Base-by-base conservation (phyloP, 306 rosid species). In the Leucaena leucocephala region DNA sequence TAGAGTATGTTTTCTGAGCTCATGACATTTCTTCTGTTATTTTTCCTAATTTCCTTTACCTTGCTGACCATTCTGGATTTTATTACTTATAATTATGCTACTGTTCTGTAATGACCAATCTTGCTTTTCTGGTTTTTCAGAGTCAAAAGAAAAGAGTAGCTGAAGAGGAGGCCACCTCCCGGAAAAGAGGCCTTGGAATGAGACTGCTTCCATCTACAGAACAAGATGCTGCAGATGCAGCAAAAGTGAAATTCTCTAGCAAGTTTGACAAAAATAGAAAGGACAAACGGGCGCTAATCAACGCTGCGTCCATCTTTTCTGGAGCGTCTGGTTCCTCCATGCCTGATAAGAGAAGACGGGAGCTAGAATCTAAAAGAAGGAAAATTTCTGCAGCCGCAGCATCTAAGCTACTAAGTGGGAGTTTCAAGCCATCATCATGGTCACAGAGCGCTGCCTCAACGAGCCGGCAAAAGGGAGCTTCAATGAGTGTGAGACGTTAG, bases 71-170 rank as follows among this genome's bases (percentile, higher is more conserved):
- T 38, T 65, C 4, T 14, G 11, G 21, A 52, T 27, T 71, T 42
- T 34, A 72, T 72, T 74, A 55, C 45, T 36, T 68, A 61, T 34
- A 16, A 48, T 62, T 12, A 38, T 64, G 48, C 80, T 33, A 17
- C 8, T 59, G 45, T 50, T 43, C 43, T 11, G 34, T 70, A 33
- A 34, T 17, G 58, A 48, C 42, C n/a, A 21, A 45, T 71, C 62
- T 27, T 4, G 34, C 73, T 22, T 65, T 36, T 76, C 59, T 54
- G 17, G 78, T 73, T 76, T 84, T 69, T 86, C 94, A 94, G 98
- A 72, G 84, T 78, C 98, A 91, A 86, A 94, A 88, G 97, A 91
- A 89, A 82, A 91, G 93, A 86, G 92, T 94, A 49, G 96, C 97
- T 48, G 96, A 87, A 84, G 98, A 94, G 84, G 97, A 94, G 84